Base-by-base conservation (phyloP, 805 yeast species). In the Huiozyma naganishii region DNA sequence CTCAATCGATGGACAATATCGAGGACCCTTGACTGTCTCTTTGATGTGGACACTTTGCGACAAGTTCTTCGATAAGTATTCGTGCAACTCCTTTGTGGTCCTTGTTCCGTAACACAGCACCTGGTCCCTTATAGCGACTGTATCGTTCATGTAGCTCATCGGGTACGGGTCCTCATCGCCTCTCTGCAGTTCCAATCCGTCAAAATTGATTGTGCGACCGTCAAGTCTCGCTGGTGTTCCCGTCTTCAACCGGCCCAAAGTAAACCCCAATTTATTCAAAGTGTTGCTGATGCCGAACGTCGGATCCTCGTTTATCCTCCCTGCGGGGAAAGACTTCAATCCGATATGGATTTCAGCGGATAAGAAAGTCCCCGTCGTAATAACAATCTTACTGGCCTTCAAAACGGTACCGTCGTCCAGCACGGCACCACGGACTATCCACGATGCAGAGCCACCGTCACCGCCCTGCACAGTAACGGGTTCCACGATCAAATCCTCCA, bases 1-100 rank as follows among this genome's bases (percentile, higher is more conserved):
- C 61, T 92, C 99, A 41, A 92, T 78, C 0, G 97, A 90, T 0
- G 99, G 99, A 63, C 99, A 92, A 61, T 92, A 92, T 29, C 99
- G 67, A 2, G 99, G 99, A 0, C 98, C 98, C 53, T 85, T 85
- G 6, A 90, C 95, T 0, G 95, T 83, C 64, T 92, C 97, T 47
- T 89, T 67, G 30, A 92, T 90, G 61, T 92, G 99, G 6, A 92
- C 77, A 5, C 95, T 80, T 54, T 83, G 76, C 57, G 85, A 83
- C 39, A 92, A 68, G 57, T 92, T 90, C 0, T 70, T 63, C 10
- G 78, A 65, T 17, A 92, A 68, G 35, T 86, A 64, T 1, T 79
- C 72, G 57, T 89, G 97, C 44, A 95, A 67, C 35, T 71, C 76
- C 0, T 77, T 74, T 0, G 87, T 88, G 0, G 99, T 92, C 32